A percentile compares a stretch with the other conserved stretches of the same genome.
Conservation (phyloP, 495 filamentous ascomycete genomes). For the Xylaria cubensis region DNA sequence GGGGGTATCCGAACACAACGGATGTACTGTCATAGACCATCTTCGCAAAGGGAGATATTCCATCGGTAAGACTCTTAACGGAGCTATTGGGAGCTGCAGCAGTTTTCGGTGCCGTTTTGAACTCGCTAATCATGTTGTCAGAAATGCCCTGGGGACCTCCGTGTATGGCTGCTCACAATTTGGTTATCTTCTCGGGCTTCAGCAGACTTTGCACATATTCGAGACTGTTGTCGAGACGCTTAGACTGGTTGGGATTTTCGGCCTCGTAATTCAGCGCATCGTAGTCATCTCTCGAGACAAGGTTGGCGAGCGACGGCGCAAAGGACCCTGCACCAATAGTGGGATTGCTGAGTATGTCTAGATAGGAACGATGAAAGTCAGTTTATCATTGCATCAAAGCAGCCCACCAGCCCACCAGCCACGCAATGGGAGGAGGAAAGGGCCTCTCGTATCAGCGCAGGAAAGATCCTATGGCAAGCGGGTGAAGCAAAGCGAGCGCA, state of each 20-base stretch:
- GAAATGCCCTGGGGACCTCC: slow-evolving; percentile 1
- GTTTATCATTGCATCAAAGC: not conserved
- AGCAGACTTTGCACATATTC: slow-evolving; percentile 74
- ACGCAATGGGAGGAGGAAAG: not conserved
- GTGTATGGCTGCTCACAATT: slow-evolving; percentile 64
- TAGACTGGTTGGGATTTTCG: slow-evolving; percentile 43
- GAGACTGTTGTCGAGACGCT: slow-evolving; percentile 56
- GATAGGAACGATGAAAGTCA: slow-evolving; percentile 25
- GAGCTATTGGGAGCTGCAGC: slow-evolving; percentile 22
- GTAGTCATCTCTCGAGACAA: slow-evolving; percentile 53
- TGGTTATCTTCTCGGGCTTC: slow-evolving; percentile 69
- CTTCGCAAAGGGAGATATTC: slow-evolving; percentile 51
- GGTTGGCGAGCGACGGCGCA: slow-evolving; percentile 50
- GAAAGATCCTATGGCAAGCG: slow-evolving; percentile 11
- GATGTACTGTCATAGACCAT: slow-evolving; percentile 52
- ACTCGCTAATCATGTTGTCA: slow-evolving; percentile 61
- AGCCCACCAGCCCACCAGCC: not conserved
- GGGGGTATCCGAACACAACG: slow-evolving; percentile 45
- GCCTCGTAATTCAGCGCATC: slow-evolving; percentile 61
- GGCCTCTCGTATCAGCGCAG: slow-evolving; percentile 1
- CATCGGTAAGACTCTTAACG: slow-evolving; percentile 36
- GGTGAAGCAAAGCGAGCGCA: slow-evolving; percentile 2
- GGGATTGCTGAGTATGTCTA: slow-evolving; percentile 77
- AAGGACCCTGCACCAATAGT: slow-evolving; percentile 59
- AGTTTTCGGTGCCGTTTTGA: slow-evolving; percentile 60